These are phyloP conservation scores for Lipomyces sp. DNA, from an alignment of 805 yeast species.

Conservation along the genomic window DNA sequence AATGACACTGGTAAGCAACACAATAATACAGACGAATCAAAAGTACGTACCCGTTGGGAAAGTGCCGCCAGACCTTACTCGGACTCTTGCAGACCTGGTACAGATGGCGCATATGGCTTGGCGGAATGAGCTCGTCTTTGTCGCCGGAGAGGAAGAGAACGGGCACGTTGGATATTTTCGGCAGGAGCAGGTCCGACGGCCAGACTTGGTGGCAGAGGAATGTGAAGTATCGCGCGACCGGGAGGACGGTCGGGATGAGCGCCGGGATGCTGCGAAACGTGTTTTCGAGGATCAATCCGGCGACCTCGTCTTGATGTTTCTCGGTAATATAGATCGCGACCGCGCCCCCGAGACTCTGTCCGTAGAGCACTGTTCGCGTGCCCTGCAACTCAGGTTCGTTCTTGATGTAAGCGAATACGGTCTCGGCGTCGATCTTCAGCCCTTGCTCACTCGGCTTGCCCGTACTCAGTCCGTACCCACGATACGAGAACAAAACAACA, in stretches of 20 bases:
- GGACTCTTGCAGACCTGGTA: slow-evolving; percentile 50
- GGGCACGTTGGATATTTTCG: slow-evolving; percentile 55
- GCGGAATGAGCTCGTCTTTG: slow-evolving; percentile 89
- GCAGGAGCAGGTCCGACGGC: slow-evolving; percentile 68
- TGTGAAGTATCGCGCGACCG: slow-evolving; percentile 55
- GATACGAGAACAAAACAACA: slow-evolving; percentile 69
- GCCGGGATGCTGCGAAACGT: slow-evolving; percentile 76
- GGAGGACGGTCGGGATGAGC: slow-evolving; percentile 61
- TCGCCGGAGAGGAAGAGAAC: slow-evolving; percentile 68
- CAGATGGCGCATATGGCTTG: slow-evolving; percentile 66
- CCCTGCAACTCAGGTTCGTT: slow-evolving; percentile 52
- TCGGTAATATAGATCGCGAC: slow-evolving; percentile 81
- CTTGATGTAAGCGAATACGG: slow-evolving; percentile 58
- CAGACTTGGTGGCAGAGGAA: slow-evolving; percentile 72
- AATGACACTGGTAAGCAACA: not conserved
- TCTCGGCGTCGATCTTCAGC: slow-evolving; percentile 74
- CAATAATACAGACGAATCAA: no score
- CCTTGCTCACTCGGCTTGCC: slow-evolving; percentile 79
- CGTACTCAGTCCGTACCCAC: slow-evolving; percentile 51
- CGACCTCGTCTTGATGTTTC: slow-evolving; percentile 47
- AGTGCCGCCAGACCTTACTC: slow-evolving; percentile 48
- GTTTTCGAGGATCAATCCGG: slow-evolving; percentile 76
- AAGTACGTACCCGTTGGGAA: slow-evolving; percentile 41
- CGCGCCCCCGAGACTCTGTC: slow-evolving; percentile 93
- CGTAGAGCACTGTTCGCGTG: slow-evolving; percentile 66